A percentile compares a stretch with the other conserved stretches of the same genome.
These are phyloP conservation scores for Byssothecium circinans DNA, from an alignment of 2,329 filamentous ascomycete genomes.

Conservation along the genomic window DNA sequence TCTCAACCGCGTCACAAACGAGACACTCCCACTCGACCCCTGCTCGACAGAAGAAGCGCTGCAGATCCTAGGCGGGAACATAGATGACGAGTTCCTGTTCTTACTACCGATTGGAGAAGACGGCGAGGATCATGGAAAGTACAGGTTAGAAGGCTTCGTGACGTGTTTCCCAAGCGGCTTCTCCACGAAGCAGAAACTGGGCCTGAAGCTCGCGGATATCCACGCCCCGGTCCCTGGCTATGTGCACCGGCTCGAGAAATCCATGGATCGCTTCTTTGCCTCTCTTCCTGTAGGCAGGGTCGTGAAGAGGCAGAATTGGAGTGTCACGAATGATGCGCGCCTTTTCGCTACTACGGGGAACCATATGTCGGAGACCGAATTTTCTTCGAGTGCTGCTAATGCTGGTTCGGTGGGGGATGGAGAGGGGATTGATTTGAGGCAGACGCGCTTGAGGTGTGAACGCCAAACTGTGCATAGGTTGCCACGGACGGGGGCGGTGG, in stretches of 20 bases:
- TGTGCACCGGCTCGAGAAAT: slow-evolving; percentile 56
- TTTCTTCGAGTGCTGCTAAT: neutral
- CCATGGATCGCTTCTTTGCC: slow-evolving; percentile 65
- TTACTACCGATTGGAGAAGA: slow-evolving; percentile 49
- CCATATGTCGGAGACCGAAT: slow-evolving; percentile 47
- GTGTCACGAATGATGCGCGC: slow-evolving; percentile 45
- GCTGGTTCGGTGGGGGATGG: slow-evolving; percentile 25
- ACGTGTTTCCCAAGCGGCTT: slow-evolving; percentile 63
- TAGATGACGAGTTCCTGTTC: slow-evolving; percentile 64
- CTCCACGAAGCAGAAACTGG: slow-evolving; percentile 58
- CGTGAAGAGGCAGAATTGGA: slow-evolving; percentile 61
- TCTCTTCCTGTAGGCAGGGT: slow-evolving; percentile 55
- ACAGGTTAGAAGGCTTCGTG: slow-evolving; percentile 59
- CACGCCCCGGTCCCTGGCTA: slow-evolving; percentile 63
- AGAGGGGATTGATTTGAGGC: slow-evolving; percentile 45
- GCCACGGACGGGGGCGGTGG: slow-evolving; percentile 55
- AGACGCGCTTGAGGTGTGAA: slow-evolving; percentile 57
- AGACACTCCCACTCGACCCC: slow-evolving; percentile 45
- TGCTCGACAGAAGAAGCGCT: slow-evolving; percentile 47
- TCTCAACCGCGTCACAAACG: slow-evolving; percentile 50
- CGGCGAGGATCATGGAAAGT: slow-evolving; percentile 41
- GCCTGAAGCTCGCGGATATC: slow-evolving; percentile 56
- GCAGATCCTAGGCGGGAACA: slow-evolving; percentile 51
- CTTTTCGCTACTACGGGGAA: slow-evolving; percentile 48
- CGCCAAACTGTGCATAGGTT: slow-evolving; percentile 64